phyloP scores from a whole-genome alignment of 2,329 filamentous ascomycete species.

The Setomelanomma holmii region DNA sequence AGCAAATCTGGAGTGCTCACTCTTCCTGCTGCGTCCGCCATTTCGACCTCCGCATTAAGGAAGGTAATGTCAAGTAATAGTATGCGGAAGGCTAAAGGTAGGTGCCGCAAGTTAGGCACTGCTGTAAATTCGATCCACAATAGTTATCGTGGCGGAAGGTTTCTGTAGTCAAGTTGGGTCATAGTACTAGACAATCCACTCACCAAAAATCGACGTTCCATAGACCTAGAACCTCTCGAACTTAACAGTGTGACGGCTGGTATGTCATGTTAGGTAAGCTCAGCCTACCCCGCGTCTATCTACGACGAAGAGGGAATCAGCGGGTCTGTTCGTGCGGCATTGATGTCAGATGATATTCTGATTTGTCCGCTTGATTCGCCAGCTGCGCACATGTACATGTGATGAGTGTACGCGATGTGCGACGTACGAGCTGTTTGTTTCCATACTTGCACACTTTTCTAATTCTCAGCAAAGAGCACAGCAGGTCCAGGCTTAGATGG shows the following conservation, averaged over 20 bases:
- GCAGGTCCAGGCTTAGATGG: background rate
- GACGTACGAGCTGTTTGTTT: background rate
- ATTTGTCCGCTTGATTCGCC: background rate
- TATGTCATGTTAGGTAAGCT: background rate
- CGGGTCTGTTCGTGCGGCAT: background rate
- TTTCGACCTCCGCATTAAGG: background rate
- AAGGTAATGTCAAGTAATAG: background rate
- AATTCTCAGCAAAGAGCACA: background rate
- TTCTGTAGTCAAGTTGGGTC: background rate
- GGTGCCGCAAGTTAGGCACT: background rate
- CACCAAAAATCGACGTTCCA: background rate
- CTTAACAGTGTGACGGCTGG: background rate
- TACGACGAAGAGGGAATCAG: background rate
- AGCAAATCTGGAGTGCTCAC: slow-evolving; percentile 2
- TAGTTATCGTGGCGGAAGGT: background rate
- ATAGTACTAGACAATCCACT: too few relatives aligned
- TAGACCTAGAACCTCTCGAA: background rate
- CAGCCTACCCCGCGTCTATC: background rate
- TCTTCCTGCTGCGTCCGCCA: background rate
- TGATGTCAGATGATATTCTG: background rate
- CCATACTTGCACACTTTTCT: background rate
- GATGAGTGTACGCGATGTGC: background rate
- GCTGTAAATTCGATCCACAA: background rate
- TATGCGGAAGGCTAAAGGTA: background rate
- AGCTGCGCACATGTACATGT: background rate